These are phyloP conservation scores for Talaromyces thailandensis DNA, from an alignment of 495 filamentous ascomycete species.

Conservation along the genomic window DNA sequence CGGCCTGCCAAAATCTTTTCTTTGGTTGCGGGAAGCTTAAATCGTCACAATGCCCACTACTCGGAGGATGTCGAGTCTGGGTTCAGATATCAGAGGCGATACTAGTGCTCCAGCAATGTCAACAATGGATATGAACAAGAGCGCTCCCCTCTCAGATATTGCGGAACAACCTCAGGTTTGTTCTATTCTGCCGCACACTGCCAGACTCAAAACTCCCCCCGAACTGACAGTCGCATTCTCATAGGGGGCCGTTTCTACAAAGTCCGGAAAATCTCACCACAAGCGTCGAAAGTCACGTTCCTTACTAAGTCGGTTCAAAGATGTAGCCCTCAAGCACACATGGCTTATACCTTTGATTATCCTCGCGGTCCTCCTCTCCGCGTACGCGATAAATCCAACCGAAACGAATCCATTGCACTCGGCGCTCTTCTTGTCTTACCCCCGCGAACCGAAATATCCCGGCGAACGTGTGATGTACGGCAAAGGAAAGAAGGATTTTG, in stretches of 20 bases:
- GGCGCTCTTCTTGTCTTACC: conserved; percentile 93
- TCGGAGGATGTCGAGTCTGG: conserved; percentile 39
- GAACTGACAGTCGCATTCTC: conserved; percentile 7
- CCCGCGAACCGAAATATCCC: conserved; percentile 47
- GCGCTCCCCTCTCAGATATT: conserved; percentile 18
- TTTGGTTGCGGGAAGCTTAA: neutral
- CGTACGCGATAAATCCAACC: conserved; percentile 72
- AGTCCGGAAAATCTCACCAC: conserved; percentile 28
- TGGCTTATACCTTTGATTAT: conserved; percentile 75
- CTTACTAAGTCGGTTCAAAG: conserved; percentile 55
- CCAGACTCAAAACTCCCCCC: neutral
- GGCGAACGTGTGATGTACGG: conserved; percentile 66
- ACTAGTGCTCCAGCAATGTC: conserved; percentile 44
- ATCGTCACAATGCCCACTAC: conserved; percentile 31
- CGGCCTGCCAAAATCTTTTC: neutral
- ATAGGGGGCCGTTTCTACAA: conserved; percentile 13
- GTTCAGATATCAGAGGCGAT: conserved; percentile 43
- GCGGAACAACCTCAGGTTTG: neutral
- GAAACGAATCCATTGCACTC: conserved; percentile 73
- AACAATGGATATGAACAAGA: conserved; percentile 43
- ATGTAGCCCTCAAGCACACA: conserved; percentile 61
- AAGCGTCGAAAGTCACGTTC: conserved; percentile 49
- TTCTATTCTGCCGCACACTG: neutral
- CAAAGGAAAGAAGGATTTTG: conserved; percentile 77
- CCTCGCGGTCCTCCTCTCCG: conserved; percentile 49